Conservation (phyloP, 2,329 filamentous ascomycete species). For the Aspergillus sp. region DNA sequence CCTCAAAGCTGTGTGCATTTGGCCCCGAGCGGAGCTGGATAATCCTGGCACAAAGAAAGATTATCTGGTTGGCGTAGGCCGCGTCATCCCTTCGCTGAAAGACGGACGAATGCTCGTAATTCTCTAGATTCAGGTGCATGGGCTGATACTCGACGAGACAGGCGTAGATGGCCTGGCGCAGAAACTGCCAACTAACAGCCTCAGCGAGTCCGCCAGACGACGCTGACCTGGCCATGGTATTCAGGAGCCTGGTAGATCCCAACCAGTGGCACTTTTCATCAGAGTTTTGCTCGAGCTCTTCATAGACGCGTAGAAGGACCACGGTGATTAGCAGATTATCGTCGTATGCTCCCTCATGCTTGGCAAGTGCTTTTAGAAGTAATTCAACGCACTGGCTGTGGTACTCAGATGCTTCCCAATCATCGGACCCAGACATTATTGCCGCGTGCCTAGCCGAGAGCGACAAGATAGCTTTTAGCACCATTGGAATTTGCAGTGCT, state of each 20-base stretch:
- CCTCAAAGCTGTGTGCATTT: conserved; percentile 27
- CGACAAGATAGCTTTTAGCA: conserved; percentile 53
- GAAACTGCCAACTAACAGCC: conserved; percentile 48
- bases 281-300: conserved; percentile 44
- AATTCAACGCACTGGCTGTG: conserved; percentile 53
- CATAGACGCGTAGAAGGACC: conserved; percentile 55
- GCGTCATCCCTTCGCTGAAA: conserved; percentile 45
- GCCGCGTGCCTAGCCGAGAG: conserved; percentile 53
- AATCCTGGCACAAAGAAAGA: conserved; percentile 46
- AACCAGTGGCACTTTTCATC: conserved; percentile 45
- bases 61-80: conserved; percentile 44
- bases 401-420: conserved; percentile 51
- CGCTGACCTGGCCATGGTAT: conserved; percentile 44
- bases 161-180: conserved; percentile 49
- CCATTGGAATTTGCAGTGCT: conserved; percentile 52
- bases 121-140: conserved; percentile 43
- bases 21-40: conserved; percentile 35
- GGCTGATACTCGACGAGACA: conserved; percentile 43
- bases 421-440: conserved; percentile 42
- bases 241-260: conserved; percentile 45
- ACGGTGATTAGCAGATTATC: conserved; percentile 55
- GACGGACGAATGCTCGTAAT: conserved; percentile 44
- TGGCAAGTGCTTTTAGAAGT: conserved; percentile 51
- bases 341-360: conserved; percentile 49
- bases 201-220: conserved; percentile 46